Base-by-base conservation (phyloP, 1,284 basidiomycete species). In the Fomitopsis pinicola region DNA sequence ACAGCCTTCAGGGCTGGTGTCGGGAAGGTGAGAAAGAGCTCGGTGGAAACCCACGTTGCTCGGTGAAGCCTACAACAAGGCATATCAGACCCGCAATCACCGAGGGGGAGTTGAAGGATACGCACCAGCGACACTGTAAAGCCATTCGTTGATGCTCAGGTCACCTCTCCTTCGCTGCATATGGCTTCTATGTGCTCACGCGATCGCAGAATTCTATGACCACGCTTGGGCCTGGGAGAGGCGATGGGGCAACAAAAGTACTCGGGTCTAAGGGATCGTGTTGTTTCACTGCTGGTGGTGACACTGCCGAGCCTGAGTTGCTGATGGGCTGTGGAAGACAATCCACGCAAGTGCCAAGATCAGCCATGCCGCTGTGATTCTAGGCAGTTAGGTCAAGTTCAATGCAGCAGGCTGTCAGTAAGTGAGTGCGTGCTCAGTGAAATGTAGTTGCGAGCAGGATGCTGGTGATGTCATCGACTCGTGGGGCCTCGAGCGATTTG, bases 41-140 rank as follows among this genome's bases (percentile, higher is more conserved):
- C 94, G 0, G 94, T 97, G 63, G 92, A 90, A 3, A 87, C 83
- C 94, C 94, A 97, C 14, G 85, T 86, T 42, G 94, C 94, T 69
- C 94, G 82, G 66, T 94, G 92, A 30, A 92, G 78, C 92, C 92
- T 92, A 15, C 56, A 59, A 42, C 58, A 17, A 50, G 48, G 26
- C 30, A 50, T 35, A 26, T 50, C 62, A 28, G 7, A 62, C 60
- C 55, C 45, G 52, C 53, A 40, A 55, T 22, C 53, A 26, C 53
- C 36, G 53, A 40, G 12, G 48, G 15, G 28, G 28, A 8, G 30
- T 2, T 10, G 56, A 56, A 44, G 19, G 19, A 59, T 46, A 57
- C 80, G 68, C 71, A 89, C 89, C 89, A 91, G 71, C 88, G 86
- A 71, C 89, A 92, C 89, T 91, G 67, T 30, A 53, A 55, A 56